Percentiles rank a stretch among this genome's conserved stretches.
These are phyloP conservation scores for Sclerotinia trifoliorum DNA, from an alignment of 2,329 filamentous ascomycete genomes.

Conservation along the genomic window DNA sequence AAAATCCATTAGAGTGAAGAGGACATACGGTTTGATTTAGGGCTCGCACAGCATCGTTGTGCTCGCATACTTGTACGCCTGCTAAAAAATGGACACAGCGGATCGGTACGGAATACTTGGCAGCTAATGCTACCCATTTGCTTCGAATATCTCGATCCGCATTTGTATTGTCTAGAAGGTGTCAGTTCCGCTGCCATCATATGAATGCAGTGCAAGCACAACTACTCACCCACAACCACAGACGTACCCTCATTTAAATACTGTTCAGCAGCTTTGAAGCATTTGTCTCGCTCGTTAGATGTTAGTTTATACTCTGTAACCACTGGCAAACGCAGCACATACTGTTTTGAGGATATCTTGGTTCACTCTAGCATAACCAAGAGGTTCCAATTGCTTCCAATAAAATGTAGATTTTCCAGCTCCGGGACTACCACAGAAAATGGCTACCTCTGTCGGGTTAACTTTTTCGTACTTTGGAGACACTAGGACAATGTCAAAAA, in stretches of 20 bases:
- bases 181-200: slow-evolving; percentile 19
- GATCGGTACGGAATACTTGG: slow-evolving; percentile 68
- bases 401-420: slow-evolving; percentile 92
- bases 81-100: slow-evolving; percentile 85
- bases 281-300: slow-evolving; percentile 52
- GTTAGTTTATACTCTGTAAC: slow-evolving; percentile 31
- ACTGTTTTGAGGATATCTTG: slow-evolving; percentile 82
- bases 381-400: slow-evolving; percentile 70
- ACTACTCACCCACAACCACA: slow-evolving; percentile 70
- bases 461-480: slow-evolving; percentile 49
- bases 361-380: slow-evolving; percentile 83
- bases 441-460: slow-evolving; percentile 68
- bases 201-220: slow-evolving; percentile 21
- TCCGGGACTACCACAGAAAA: slow-evolving; percentile 86
- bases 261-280: slow-evolving; percentile 69
- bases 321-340: slow-evolving; percentile 35
- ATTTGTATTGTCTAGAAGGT: slow-evolving; percentile 83
- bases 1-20: slow-evolving; percentile 15
- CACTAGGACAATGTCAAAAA: slow-evolving; percentile 30
- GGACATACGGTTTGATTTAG: slow-evolving; percentile 49
- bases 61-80: slow-evolving; percentile 61
- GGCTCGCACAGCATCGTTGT: slow-evolving; percentile 84
- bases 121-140: slow-evolving; percentile 76
- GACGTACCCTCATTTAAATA: slow-evolving; percentile 63
- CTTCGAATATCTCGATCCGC: slow-evolving; percentile 72